Evolutionary conservation across 1,139 yeast genomes (phyloP), one percentile per base, ranked within the genome.

Genomic region (Nakaseomyces sp.): DNA sequence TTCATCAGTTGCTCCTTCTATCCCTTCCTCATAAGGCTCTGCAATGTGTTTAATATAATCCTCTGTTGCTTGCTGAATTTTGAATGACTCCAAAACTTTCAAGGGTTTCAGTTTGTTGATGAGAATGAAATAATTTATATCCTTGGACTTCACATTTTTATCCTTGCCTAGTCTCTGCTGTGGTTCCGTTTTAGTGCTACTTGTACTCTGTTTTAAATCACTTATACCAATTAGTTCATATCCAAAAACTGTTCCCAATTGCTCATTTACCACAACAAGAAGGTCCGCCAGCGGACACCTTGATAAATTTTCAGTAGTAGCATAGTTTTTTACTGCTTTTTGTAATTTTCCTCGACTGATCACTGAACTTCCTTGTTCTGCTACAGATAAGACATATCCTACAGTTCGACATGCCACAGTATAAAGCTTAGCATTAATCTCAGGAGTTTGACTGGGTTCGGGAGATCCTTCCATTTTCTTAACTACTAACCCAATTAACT

Each of bases 351-450:
- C 38, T n/a, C 38, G 38, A 20, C 38, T 22, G 5, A 35, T 20
- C 19, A 35, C 28, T 2, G 38, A n/a, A 15, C n/a, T 20, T 3
- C 28, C 36, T 29, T 39, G 41, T 28, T 39, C 44, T 12, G 32
- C 12, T 18, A 28, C 25, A 10, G 40, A 43, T 53, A 35, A 13
- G 7, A 35, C 18, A 22, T 13, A 35, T 20, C 38, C 38, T 5
- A 35, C 38, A 20, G 18, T 20, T 20, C 50, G 30, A 16, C 39
- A 37, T 3, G 50, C 47, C 20, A 52, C 42, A n/a, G 37, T 46
- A 41, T 54, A 51, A 26, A 57, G 40, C 8, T 35, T 35, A 59
- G 44, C 10, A 57, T 52, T 42, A 54, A 57, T 17, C 47, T 46
- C 16, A 52, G 51, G 9, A 56, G 55, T 41, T 43, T 54, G 48